A percentile compares a stretch with the other conserved stretches of the same genome.
Conservation (phyloP, 1,139 yeast genomes). For the Geotrichum restrictum region DNA sequence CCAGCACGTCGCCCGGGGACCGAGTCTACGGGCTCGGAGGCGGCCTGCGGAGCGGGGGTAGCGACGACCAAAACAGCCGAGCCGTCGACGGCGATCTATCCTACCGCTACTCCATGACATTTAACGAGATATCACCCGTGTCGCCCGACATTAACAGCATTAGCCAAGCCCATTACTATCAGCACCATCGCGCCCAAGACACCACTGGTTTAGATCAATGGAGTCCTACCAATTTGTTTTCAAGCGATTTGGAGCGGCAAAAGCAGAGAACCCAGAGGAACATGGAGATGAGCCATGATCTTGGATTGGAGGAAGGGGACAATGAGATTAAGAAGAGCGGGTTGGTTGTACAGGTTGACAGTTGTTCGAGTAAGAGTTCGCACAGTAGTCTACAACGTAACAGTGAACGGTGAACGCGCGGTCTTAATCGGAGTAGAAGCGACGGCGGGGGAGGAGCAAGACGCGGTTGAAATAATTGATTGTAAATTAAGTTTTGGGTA, state of each 20-base stretch:
- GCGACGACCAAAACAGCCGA: neutral
- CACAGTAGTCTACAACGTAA: neutral
- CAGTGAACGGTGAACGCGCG: no score
- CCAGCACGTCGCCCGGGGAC: neutral
- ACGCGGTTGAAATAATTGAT: neutral
- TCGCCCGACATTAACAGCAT: neutral
- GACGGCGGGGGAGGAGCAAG: no score
- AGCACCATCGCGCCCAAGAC: conserved; percentile 31
- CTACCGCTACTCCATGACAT: neutral
- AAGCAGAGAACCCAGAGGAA: no score
- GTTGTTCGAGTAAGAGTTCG: neutral
- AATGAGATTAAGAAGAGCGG: neutral
- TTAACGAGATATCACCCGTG: neutral
- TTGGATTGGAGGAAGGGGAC: neutral
- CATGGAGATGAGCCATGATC: neutral
- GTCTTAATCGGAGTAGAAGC: no score
- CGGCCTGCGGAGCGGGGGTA: neutral
- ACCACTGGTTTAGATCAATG: conserved; percentile 99
- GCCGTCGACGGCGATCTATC: neutral
- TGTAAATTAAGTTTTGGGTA: neutral
- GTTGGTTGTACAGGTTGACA: conserved; percentile 6
- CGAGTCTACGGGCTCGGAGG: neutral
- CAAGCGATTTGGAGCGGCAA: neutral
- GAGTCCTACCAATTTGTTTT: conserved; percentile 63
- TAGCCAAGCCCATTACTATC: neutral